Percentiles rank a stretch among this genome's conserved stretches.
These are phyloP conservation scores for Eimeria brunetti DNA, from an alignment of 169 alveolate species.

Conservation along the genomic window DNA sequence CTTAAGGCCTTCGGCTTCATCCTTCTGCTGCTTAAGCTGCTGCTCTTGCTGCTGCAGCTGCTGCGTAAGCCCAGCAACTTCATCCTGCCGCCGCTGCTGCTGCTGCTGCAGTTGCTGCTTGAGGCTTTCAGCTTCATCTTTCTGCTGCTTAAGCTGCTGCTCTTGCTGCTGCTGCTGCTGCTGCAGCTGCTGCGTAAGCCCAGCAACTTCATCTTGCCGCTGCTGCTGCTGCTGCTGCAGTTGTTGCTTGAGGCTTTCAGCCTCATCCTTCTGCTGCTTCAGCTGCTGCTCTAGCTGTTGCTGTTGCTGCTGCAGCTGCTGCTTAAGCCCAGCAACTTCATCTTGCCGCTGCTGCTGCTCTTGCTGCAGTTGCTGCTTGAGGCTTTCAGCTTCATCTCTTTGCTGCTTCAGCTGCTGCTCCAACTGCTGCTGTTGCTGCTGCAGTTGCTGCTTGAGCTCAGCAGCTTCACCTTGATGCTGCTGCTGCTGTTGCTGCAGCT, in stretches of 20 bases:
- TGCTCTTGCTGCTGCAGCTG: slow-evolving; percentile 33
- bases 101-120: slow-evolving; percentile 7
- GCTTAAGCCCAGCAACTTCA: not conserved
- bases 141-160: slow-evolving; percentile 5
- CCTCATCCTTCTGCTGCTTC: slow-evolving; percentile 26
- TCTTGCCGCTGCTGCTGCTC: not conserved
- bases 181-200: slow-evolving; percentile 26
- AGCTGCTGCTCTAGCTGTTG: too few relatives aligned
- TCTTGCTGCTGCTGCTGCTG: slow-evolving; percentile 1
- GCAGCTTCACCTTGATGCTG: not conserved
- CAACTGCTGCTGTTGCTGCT: too few relatives aligned
- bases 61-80: not conserved
- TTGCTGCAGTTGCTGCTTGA: not conserved
- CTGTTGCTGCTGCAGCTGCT: not conserved
- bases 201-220: not conserved
- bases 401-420: slow-evolving; percentile 7
- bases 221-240: slow-evolving; percentile 31
- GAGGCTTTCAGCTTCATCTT: not conserved
- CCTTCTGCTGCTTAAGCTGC: not conserved
- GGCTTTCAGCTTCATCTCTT: not conserved
- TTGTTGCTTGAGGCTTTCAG: not conserved
- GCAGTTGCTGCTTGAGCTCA: not conserved
- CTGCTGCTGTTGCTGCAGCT: not conserved
- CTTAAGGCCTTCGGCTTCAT: not conserved
- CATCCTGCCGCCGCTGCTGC: slow-evolving; percentile 6